Base-by-base conservation (phyloP, 2,329 filamentous ascomycete genomes). In the Colletotrichum echinochloae region DNA sequence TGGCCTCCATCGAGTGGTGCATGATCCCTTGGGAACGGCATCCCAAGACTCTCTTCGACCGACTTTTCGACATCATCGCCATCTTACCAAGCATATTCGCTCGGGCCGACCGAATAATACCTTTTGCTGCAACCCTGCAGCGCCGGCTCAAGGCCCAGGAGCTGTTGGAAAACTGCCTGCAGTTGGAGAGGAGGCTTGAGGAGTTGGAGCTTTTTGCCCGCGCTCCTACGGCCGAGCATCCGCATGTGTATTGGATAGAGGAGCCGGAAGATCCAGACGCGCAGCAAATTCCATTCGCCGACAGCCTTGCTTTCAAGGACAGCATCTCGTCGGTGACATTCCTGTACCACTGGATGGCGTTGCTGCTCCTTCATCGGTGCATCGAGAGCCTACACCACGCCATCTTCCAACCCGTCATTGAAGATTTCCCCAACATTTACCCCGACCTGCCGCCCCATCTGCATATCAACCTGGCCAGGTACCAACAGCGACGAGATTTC, bases 331-430 rank as follows among this genome's bases (percentile, higher is more conserved):
- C 86, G 0, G 73, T 87, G 39, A 81, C 81, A 55, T 83, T 88
- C 72, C 76, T 87, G 16, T 85, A 86, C 74, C 88, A 87, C 76
- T 89, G 87, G 87, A 82, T 85, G 71, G 77, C 83, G 1, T 82
- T 86, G 55, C 79, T 88, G 35, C 73, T 84, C 16, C 82, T 89
- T 56, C 83, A 85, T 71, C 83, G 82, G 12, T 85, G 82, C 73
- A 81, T 88, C 49, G 82, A 83, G 68, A 74, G 75, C 20, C 77
- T 89, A 20, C 81, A 87, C 67, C 78, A 79, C 33, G 76, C 78
- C 66, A 80, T 86, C 54, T 83, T 82, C 70, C 80, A 86, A 68
- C 81, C 84, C 0, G 81, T 83, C 23, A 72, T 83, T 14, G 82
- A 84, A 63, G 77, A 78, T 23, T 83, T 80, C 55, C 78, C 82